Base-by-base conservation (phyloP, 2,329 filamentous ascomycete genomes). In the Zymoseptoria passerinii region DNA sequence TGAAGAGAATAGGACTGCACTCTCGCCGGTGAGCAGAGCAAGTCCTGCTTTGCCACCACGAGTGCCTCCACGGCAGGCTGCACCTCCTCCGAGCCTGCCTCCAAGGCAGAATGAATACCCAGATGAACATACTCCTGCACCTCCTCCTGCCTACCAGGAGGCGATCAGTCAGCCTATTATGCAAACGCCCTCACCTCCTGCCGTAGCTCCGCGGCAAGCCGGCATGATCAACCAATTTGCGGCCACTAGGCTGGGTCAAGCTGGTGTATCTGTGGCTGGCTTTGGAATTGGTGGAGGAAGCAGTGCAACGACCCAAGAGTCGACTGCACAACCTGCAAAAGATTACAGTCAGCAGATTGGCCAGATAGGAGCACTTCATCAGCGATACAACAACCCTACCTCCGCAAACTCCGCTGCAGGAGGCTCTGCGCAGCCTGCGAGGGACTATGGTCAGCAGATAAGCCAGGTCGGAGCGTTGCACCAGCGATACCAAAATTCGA, bases 211-310 rank as follows among this genome's bases (percentile, higher is more conserved):
- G 13, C 16, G 35, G n/a, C 35, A 44, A 44, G 35, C 16, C 16
- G 35, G 67, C 10, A 59, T 71, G 52, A 65, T 84, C 50, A 84
- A 85, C 56, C 78, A 82, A 65, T 82, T 79, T 4, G 86, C 90
- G 4, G 71, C 87, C 57, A 80, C 76, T 58, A 81, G 89, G 49
- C 78, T 96, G 8, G 83, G 85, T 9, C 81, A 84, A 44, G 86
- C 89, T 0, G 91, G 91, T 0, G 79, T 96, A 5, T 88, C 86
- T 0, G 89, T 96, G 0, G 87, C 90, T 0, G 87, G 82, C 0
- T 77, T 96, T 3, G 88, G 88, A 4, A 95, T 95, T 61, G 85
- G 84, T 3, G 71, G 69, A 28, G 50, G 2, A 16, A 27, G 16
- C 5, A 9, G 49, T 18, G 7, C 19, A 10, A 50, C 49, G 18